Base-by-base conservation (phyloP, 2,329 filamentous ascomycete genomes). In the Exserohilum rostratum region DNA sequence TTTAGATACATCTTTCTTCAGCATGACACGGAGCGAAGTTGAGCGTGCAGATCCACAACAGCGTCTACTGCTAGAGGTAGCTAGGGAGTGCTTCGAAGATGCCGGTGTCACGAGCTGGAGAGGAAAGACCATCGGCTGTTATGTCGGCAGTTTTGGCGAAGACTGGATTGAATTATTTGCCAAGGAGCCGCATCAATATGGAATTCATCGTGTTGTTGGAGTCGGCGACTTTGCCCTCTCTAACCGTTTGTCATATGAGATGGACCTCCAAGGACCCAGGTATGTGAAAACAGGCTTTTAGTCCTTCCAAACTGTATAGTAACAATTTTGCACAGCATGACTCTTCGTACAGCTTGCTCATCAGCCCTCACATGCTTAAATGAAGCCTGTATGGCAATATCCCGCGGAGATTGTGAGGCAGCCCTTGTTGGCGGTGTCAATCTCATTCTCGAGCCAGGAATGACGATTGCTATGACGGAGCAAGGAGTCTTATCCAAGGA, bases 11-110 rank as follows among this genome's bases (percentile, higher is more conserved):
- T 50, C 53, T 1, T 64, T 67, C 47, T 67, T 65, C 34, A 31
- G 49, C n/a, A 58, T 69, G 38, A 22, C 46, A 3, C 33, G 17
- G 1, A 6, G 35, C 0, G 65, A 70, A 17, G 37, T 61, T 3
- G 51, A 35, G 7, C 18, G 10, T 10, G 13, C 60, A 38, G 68
- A 72, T 37, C 68, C 68, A 1, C 61, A 71, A n/a, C 68, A 73
- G 18, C 49, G 66, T 1, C 53, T 60, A 5, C 34, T 70, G 3
- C 60, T 73, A 0, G 69, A 73, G 38, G 57, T 67, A 0, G 60
- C 52, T 0, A 53, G 61, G 5, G 73, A 78, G 54, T 68, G 71
- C 1, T 54, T 84, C 2, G 73, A 77, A 34, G 68, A 66, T 51
- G 67, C 61, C 25, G 72, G 67, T 3, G 46, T 60, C 1, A 43